Conservation (phyloP, 2,329 filamentous ascomycete species). For the Aspergillus texensis region DNA sequence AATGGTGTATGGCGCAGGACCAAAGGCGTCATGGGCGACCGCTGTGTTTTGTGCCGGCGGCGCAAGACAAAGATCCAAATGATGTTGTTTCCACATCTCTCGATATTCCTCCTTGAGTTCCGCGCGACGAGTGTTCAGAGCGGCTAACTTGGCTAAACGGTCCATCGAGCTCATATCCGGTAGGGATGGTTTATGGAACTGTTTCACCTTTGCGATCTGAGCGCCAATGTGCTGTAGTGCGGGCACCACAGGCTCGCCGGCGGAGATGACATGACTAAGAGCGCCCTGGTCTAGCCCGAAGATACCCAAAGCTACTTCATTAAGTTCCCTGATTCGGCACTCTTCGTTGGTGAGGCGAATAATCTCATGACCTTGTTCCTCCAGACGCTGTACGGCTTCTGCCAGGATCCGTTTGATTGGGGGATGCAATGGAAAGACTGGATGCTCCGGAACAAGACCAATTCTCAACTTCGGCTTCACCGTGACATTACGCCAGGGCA, state of each 20-base stretch:
- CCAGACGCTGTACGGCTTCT: slow-evolving; percentile 40
- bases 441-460: slow-evolving; percentile 52
- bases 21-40: slow-evolving; percentile 51
- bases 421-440: slow-evolving; percentile 52
- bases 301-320: slow-evolving; percentile 25
- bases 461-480: slow-evolving; percentile 41
- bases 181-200: not conserved
- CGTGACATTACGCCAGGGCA: slow-evolving; percentile 23
- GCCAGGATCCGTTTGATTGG: slow-evolving; percentile 50
- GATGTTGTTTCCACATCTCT: slow-evolving; percentile 43
- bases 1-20: slow-evolving; percentile 23
- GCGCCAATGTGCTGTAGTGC: slow-evolving; percentile 14
- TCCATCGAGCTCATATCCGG: slow-evolving; percentile 19
- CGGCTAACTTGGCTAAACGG: slow-evolving; percentile 19
- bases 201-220: slow-evolving; percentile 12
- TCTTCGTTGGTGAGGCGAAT: slow-evolving; percentile 31
- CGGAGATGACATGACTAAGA: slow-evolving; percentile 19
- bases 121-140: slow-evolving; percentile 30
- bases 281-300: slow-evolving; percentile 26
- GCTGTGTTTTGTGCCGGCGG: slow-evolving; percentile 54
- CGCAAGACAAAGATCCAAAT: slow-evolving; percentile 54
- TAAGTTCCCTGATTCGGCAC: slow-evolving; percentile 17
- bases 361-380: slow-evolving; percentile 49
- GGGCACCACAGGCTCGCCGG: slow-evolving; percentile 30
- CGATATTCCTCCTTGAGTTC: slow-evolving; percentile 44